Percentiles rank a stretch among this genome's conserved stretches.
These are phyloP conservation scores for Rhodotorula mucilaginosa DNA, from an alignment of 1,284 basidiomycete species.

Conservation along the genomic window DNA sequence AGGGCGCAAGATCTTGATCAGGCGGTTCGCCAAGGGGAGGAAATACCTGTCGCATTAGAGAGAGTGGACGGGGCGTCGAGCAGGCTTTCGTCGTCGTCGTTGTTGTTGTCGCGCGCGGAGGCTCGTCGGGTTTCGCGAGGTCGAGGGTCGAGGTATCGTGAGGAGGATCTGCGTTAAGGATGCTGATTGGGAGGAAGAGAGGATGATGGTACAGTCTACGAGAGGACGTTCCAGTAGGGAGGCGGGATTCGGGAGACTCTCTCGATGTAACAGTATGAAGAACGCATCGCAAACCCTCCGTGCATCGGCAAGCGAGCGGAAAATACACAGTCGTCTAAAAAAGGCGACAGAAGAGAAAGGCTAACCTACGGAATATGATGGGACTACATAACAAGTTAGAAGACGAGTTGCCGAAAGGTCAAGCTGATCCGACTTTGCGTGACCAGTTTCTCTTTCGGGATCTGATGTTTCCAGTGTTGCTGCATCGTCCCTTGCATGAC, in stretches of 20 bases:
- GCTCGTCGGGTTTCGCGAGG: background rate
- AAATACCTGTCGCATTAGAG: slow-evolving; percentile 41
- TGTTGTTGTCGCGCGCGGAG: background rate
- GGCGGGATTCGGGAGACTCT: too few species aligned
- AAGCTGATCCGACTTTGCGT: slow-evolving; percentile 52
- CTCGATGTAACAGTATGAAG: too few species aligned
- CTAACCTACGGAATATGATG: too few species aligned
- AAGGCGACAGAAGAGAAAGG: too few species aligned
- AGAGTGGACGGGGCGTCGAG: too few species aligned
- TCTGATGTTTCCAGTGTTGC: slow-evolving; percentile 57
- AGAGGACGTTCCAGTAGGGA: too few species aligned
- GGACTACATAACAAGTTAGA: slow-evolving; percentile 4
- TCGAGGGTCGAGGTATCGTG: too few species aligned
- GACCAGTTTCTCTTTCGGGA: slow-evolving; percentile 51
- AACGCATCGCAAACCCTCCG: too few species aligned
- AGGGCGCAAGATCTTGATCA: slow-evolving; percentile 34
- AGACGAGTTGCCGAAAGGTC: slow-evolving; percentile 52
- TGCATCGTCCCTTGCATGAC: slow-evolving; percentile 59
- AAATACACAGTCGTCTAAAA: background rate
- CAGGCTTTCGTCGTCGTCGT: background rate
- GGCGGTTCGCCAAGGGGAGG: slow-evolving; percentile 39
- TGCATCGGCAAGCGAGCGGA: too few species aligned
- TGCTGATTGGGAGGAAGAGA: too few species aligned
- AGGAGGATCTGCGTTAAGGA: too few species aligned
- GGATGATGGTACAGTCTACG: too few species aligned